phyloP scores from a whole-genome alignment of 441 rosid genomes.

The Theobroma grandiflorum region DNA sequence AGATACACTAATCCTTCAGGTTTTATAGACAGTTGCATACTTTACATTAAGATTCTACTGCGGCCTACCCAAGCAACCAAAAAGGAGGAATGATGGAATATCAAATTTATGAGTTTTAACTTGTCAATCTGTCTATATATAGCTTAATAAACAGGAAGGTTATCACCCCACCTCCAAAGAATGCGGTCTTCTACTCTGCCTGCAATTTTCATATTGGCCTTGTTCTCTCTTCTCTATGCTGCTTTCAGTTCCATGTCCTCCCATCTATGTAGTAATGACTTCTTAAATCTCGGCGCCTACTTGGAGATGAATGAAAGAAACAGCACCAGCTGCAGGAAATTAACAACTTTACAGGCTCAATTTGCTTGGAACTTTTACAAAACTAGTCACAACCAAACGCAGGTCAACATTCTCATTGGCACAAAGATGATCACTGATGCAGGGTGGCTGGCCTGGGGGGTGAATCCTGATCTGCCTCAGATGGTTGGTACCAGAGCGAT shows the following conservation, averaged over 20 bases:
- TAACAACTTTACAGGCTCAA: constrained; percentile 51
- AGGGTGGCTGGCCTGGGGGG: constrained; percentile 68
- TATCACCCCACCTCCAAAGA: background rate
- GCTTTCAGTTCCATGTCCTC: background rate
- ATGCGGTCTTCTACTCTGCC: constrained; percentile 25
- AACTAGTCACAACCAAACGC: background rate
- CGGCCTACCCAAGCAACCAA: background rate
- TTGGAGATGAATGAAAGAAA: background rate
- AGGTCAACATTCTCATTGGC: constrained; percentile 44
- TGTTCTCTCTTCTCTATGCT: constrained; percentile 18
- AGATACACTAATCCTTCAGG: background rate
- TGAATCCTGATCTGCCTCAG: constrained; percentile 48
- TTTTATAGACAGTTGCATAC: no score
- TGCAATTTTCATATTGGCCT: constrained; percentile 18
- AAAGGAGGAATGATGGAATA: background rate
- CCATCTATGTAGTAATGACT: constrained; percentile 37
- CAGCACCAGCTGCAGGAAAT: constrained; percentile 43
- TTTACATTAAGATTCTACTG: background rate
- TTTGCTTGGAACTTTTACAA: constrained; percentile 49
- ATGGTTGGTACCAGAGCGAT: constrained; percentile 68
- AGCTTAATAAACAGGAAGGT: background rate
- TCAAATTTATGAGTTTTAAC: background rate
- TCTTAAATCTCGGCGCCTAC: constrained; percentile 13
- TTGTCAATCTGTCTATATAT: background rate
- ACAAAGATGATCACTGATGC: background rate